These are phyloP conservation scores for Symbiodinium natans DNA, from an alignment of 73 alveolate genomes.

Conservation along the genomic window DNA sequence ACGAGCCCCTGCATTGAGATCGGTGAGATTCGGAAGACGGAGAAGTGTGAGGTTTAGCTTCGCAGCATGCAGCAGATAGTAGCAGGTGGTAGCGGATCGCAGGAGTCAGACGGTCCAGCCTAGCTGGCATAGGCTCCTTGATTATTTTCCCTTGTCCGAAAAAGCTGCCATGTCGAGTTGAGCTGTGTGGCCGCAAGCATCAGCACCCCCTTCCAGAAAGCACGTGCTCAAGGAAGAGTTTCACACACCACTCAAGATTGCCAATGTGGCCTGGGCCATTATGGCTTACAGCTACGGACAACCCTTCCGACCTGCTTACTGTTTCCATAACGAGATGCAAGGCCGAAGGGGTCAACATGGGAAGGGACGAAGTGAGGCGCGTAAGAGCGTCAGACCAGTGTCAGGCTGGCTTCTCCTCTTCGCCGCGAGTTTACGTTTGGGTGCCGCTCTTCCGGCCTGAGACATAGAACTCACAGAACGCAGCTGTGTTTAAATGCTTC, in stretches of 20 bases:
- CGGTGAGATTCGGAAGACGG: neutral
- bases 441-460: neutral
- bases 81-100: no score
- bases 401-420: neutral
- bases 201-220: no score
- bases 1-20: neutral
- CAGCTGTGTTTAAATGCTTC: no score
- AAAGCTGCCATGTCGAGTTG: no score
- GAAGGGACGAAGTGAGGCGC: neutral
- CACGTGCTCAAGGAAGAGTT: no score
- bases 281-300: neutral
- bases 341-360: neutral
- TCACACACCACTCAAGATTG: no score
- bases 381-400: no score
- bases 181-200: no score
- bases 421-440: neutral
- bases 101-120: no score
- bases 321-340: neutral
- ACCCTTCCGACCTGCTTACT: neutral
- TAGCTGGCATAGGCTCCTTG: no score
- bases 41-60: neutral
- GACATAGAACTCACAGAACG: neutral
- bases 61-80: no score
- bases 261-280: neutral
- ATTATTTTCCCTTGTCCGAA: no score